These are phyloP conservation scores for Choiromyces venosus DNA, from an alignment of 495 filamentous ascomycete genomes.

Conservation along the genomic window DNA sequence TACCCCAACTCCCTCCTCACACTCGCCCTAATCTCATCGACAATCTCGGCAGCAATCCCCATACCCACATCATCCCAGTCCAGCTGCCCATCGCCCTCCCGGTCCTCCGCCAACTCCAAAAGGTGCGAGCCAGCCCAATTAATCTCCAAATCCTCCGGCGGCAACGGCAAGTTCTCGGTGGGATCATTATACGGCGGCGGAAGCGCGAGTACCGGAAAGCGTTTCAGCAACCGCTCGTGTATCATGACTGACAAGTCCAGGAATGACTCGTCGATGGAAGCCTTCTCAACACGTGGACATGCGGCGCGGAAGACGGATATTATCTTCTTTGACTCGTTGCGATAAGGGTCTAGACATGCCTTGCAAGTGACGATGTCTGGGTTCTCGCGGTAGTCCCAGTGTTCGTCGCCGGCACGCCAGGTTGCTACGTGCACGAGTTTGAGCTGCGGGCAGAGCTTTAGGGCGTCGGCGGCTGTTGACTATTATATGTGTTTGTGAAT, in stretches of 20 bases:
- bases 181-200: constrained; percentile 65
- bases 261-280: constrained; percentile 85
- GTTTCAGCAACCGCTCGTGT: constrained; percentile 64
- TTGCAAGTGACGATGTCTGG: constrained; percentile 80
- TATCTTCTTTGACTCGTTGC: constrained; percentile 77
- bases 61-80: constrained; percentile 90
- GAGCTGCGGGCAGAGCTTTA: constrained; percentile 77
- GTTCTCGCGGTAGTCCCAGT: constrained; percentile 78
- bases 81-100: constrained; percentile 10
- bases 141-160: constrained; percentile 61
- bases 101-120: constrained; percentile 62
- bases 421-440: constrained; percentile 70
- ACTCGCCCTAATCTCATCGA: constrained; percentile 62
- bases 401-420: constrained; percentile 83
- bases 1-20: constrained; percentile 68
- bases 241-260: constrained; percentile 81
- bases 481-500: constrained; percentile 3
- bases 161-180: constrained; percentile 63
- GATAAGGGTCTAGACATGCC: constrained; percentile 87
- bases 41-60: constrained; percentile 78
- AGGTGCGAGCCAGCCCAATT: constrained; percentile 60
- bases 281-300: constrained; percentile 76
- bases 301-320: constrained; percentile 72
- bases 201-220: constrained; percentile 67
- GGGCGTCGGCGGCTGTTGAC: constrained; percentile 63